Evolutionary conservation across 305 asterid species (phyloP).

Genomic region (Fraxinus xanthoxyloides): DNA sequence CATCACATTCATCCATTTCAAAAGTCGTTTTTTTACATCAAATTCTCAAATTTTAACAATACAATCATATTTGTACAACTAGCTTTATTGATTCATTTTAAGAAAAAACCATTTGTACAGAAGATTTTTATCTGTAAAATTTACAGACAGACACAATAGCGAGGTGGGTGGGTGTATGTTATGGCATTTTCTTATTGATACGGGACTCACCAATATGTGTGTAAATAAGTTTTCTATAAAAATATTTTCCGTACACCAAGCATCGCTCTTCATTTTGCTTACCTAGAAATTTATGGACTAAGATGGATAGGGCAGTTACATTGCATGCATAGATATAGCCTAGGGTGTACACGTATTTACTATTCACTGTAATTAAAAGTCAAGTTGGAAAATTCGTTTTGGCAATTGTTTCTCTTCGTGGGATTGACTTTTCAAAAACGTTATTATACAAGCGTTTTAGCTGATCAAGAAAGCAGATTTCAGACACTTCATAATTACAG

Average conservation of each 20-base stretch:
- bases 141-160: no score
- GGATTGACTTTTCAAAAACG: neutral
- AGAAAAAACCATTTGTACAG: no score
- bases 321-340: neutral
- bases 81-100: neutral
- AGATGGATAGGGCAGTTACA: neutral
- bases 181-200: no score
- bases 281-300: neutral
- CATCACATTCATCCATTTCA: no score
- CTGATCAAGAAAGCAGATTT: conserved; percentile 7
- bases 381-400: neutral
- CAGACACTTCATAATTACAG: neutral
- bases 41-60: no score
- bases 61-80: no score
- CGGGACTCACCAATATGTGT: no score
- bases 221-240: no score
- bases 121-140: no score
- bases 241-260: no score
- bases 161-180: no score
- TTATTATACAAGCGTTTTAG: neutral
- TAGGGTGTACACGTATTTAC: neutral
- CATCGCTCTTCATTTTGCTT: neutral
- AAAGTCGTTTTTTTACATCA: no score
- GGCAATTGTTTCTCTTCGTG: neutral
- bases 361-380: neutral